Evolutionary conservation across 2,329 filamentous ascomycete genomes (phyloP).

Genomic region (Xenoacremonium recifei): DNA sequence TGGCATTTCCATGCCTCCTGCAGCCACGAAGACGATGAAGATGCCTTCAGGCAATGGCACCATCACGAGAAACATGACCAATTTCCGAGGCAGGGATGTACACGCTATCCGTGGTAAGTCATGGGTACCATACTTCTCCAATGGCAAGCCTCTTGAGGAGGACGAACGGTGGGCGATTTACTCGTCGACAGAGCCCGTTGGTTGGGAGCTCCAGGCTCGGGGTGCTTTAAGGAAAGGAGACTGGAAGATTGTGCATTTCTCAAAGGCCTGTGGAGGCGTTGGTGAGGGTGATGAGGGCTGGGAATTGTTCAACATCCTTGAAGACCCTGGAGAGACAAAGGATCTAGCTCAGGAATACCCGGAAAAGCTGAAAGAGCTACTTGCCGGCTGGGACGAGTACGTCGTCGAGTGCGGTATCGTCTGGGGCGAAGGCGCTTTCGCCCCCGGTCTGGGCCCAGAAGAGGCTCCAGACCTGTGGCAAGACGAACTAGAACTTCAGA

Average conservation of each 20-base stretch:
- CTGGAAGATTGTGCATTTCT: constrained; percentile 59
- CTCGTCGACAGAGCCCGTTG: too few relatives aligned
- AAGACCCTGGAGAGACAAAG: constrained; percentile 50
- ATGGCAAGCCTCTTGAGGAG: constrained; percentile 37
- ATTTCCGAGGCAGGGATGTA: constrained; percentile 46
- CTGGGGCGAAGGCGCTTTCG: constrained; percentile 5
- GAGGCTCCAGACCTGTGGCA: constrained; percentile 8
- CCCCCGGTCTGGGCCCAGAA: constrained; percentile 1
- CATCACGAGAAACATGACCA: too few relatives aligned
- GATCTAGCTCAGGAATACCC: constrained; percentile 41
- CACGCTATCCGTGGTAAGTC: constrained; percentile 50
- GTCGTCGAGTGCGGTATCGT: constrained; percentile 29
- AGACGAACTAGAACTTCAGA: not conserved
- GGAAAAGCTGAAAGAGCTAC: constrained; percentile 44
- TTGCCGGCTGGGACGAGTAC: constrained; percentile 57
- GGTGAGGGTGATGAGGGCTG: constrained; percentile 45
- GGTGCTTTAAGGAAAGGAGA: constrained; percentile 52
- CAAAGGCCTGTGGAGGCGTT: constrained; percentile 38
- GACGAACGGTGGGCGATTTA: constrained; percentile 48
- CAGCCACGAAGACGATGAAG: too few relatives aligned
- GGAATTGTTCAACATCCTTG: constrained; percentile 54
- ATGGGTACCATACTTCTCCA: constrained; percentile 40
- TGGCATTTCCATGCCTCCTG: constrained; percentile 36
- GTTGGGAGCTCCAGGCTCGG: constrained; percentile 56
- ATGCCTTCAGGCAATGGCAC: too few relatives aligned